phyloP scores from a whole-genome alignment of 768 basidiomycete genomes.

The Rhodotorula sphaerocarpa region DNA sequence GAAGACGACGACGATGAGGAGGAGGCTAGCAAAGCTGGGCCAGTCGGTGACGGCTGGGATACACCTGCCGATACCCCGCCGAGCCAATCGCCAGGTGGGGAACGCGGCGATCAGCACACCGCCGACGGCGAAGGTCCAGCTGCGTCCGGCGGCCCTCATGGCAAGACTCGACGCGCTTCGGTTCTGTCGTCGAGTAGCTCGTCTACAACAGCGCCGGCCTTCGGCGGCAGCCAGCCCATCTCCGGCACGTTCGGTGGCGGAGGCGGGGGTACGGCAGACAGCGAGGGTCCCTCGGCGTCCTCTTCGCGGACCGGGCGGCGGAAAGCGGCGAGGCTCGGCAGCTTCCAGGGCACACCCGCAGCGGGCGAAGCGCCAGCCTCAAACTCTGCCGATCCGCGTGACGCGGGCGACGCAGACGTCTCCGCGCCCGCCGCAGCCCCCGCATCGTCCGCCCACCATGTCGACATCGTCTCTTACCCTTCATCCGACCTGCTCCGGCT shows the following conservation, averaged over 20 bases:
- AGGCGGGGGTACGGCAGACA: neutral
- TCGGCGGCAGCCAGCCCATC: no score
- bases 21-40: neutral
- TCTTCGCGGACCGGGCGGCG: neutral
- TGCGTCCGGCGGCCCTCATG: neutral
- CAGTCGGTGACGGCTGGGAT: neutral
- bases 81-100: no score
- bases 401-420: neutral
- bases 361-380: neutral
- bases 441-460: slow-evolving; percentile 27
- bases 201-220: neutral
- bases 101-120: neutral
- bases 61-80: neutral
- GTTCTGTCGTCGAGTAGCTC: neutral
- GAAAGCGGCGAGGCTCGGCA: slow-evolving; percentile 14
- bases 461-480: slow-evolving; percentile 77
- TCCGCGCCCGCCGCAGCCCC: neutral
- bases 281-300: no score
- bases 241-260: no score
- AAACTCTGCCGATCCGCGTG: neutral
- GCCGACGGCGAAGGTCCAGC: no score
- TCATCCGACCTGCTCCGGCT: slow-evolving; percentile 71
- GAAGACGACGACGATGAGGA: neutral
- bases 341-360: neutral
- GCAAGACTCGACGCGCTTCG: neutral